These are phyloP conservation scores for Withania somnifera DNA, from an alignment of 305 asterid genomes.

Conservation along the genomic window DNA sequence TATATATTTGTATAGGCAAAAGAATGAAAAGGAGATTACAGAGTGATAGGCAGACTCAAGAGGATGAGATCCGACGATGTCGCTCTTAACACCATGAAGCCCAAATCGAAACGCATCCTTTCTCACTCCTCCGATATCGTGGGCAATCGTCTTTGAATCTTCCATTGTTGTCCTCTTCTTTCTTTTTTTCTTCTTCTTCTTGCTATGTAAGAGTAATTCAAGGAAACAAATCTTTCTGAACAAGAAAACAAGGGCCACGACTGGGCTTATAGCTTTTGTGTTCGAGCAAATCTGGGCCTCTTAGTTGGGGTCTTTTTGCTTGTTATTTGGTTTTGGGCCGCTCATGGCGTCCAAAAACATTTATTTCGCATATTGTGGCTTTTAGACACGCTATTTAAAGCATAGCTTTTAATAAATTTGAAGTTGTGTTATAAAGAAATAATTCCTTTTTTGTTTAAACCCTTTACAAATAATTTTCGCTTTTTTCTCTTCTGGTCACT, in stretches of 20 bases:
- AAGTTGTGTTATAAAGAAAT: no score
- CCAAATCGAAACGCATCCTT: conserved; percentile 76
- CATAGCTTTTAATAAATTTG: not conserved
- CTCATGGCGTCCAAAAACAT: not conserved
- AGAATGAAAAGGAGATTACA: conserved; percentile 18
- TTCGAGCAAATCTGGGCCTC: not conserved
- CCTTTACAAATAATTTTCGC: no score
- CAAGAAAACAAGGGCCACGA: not conserved
- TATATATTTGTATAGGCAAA: no score
- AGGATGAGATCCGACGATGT: conserved; percentile 74
- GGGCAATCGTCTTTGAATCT: conserved; percentile 44
- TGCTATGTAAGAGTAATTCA: not conserved
- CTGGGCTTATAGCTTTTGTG: not conserved
- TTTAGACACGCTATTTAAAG: not conserved
- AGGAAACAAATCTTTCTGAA: not conserved
- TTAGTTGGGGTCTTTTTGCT: not conserved
- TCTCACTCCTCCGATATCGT: conserved; percentile 45
- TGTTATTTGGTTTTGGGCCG: not conserved
- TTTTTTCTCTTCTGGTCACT: no score
- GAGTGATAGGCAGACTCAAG: conserved; percentile 55
- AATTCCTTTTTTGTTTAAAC: no score
- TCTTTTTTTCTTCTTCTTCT: not conserved
- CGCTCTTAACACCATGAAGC: conserved; percentile 87
- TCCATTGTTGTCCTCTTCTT: conserved; percentile 37
- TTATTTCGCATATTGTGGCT: not conserved